These are phyloP conservation scores for Phyllosticta paracitricarpa DNA, from an alignment of 2,329 filamentous ascomycete species.

Conservation along the genomic window DNA sequence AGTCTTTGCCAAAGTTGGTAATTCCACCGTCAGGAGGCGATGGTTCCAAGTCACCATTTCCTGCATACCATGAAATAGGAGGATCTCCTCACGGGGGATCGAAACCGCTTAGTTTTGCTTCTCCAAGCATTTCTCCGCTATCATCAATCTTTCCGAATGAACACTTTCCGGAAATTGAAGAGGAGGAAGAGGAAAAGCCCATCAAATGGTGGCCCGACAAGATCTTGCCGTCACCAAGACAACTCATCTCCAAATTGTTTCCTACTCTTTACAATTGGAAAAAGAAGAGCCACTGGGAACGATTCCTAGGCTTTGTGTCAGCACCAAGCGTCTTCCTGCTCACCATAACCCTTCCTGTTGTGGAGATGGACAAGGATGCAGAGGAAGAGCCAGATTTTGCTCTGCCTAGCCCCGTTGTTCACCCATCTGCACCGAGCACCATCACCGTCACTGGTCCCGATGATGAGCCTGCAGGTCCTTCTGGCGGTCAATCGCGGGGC, in stretches of 20 bases:
- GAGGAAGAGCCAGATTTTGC: slow-evolving; percentile 18
- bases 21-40: slow-evolving; percentile 24
- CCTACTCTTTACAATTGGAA: slow-evolving; percentile 77
- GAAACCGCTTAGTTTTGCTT: slow-evolving; percentile 45
- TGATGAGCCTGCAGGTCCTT: not conserved
- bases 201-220: slow-evolving; percentile 75
- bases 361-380: slow-evolving; percentile 54
- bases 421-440: slow-evolving; percentile 4
- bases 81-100: slow-evolving; percentile 34
- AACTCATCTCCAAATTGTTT: slow-evolving; percentile 66
- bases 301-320: slow-evolving; percentile 68
- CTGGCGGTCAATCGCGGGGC: not conserved
- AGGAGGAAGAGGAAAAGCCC: slow-evolving; percentile 32
- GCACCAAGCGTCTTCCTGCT: slow-evolving; percentile 86
- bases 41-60: slow-evolving; percentile 52
- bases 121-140: slow-evolving; percentile 37
- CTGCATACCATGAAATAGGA: slow-evolving; percentile 50
- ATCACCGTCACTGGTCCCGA: slow-evolving; percentile 11
- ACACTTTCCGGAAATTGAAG: slow-evolving; percentile 32
- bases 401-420: slow-evolving; percentile 15
- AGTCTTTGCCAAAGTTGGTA: slow-evolving; percentile 29
- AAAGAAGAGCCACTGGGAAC: slow-evolving; percentile 77
- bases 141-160: slow-evolving; percentile 40
- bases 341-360: slow-evolving; percentile 82
- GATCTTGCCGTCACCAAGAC: slow-evolving; percentile 60